A percentile compares a stretch with the other conserved stretches of the same genome.
phyloP scores from a whole-genome alignment of 352 stramenopile species.

The Thalassiosira hispida region DNA sequence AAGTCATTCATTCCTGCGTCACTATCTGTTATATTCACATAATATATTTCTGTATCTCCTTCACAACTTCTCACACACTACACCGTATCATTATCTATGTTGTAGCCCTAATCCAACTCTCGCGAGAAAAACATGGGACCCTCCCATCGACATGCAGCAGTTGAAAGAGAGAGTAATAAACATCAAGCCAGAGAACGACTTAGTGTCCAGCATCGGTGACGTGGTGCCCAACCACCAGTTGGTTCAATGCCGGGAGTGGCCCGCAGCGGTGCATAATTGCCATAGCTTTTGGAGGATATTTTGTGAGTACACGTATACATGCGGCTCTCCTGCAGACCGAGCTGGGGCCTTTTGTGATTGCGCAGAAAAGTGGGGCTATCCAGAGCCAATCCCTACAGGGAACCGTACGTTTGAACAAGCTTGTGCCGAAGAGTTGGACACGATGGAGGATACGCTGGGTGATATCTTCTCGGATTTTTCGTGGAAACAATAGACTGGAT shows the following conservation, averaged over 20 bases:
- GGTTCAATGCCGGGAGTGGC: background rate
- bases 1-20: too few relatives aligned
- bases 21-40: too few relatives aligned
- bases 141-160: slow-evolving; percentile 41
- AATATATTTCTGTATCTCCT: too few relatives aligned
- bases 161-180: slow-evolving; percentile 60
- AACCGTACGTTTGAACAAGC: slow-evolving; percentile 2
- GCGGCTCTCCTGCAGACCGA: slow-evolving; percentile 7
- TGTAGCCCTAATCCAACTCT: slow-evolving; percentile 59
- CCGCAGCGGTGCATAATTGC: background rate
- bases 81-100: too few relatives aligned
- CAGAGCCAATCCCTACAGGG: slow-evolving; percentile 2
- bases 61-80: too few relatives aligned
- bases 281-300: slow-evolving; percentile 3
- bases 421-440: background rate
- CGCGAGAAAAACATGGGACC: slow-evolving; percentile 44
- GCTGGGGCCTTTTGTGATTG: slow-evolving; percentile 1
- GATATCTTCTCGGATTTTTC: background rate
- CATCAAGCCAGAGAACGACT: slow-evolving; percentile 58
- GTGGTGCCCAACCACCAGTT: slow-evolving; percentile 42
- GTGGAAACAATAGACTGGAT: too few relatives aligned
- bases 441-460: background rate
- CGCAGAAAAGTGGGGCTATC: background rate
- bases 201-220: slow-evolving; percentile 60
- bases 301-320: slow-evolving; percentile 13